A percentile compares a stretch with the other conserved stretches of the same genome.
Conservation (phyloP, 140 eudicot genomes). For the Erigeron philadelphicus region DNA sequence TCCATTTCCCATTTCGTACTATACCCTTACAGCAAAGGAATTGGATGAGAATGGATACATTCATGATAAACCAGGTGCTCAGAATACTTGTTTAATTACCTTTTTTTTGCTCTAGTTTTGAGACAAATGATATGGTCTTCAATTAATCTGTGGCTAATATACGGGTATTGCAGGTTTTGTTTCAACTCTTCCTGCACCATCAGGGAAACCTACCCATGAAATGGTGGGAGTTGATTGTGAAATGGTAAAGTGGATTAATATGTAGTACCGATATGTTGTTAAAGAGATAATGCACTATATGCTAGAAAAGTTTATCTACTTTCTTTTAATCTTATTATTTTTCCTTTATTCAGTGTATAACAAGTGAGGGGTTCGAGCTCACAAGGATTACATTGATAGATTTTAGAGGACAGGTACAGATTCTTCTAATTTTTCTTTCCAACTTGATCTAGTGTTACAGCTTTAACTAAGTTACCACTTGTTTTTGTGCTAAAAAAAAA, state of each 20-base stretch:
- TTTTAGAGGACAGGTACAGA: constrained; percentile 62
- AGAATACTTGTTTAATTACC: constrained; percentile 6
- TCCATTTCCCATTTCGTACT: constrained; percentile 78
- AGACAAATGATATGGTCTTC: not conserved
- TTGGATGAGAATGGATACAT: constrained; percentile 84
- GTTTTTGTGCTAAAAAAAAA: not conserved
- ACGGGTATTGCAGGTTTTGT: constrained; percentile 47
- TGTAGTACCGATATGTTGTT: not conserved
- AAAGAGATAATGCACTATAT: not conserved
- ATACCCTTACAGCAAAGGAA: constrained; percentile 64
- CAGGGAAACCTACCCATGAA: constrained; percentile 54
- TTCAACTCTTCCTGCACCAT: constrained; percentile 69
- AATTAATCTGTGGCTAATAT: constrained; percentile 12
- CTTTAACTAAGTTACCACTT: not conserved
- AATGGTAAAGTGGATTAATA: constrained; percentile 50
- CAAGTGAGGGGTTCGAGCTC: constrained; percentile 76
- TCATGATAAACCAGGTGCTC: constrained; percentile 54
- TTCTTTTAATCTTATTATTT: not conserved
- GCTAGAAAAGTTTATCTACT: not conserved
- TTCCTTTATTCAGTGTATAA: constrained; percentile 51
- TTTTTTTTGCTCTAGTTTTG: not conserved
- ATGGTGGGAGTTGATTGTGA: constrained; percentile 90
- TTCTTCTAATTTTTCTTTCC: not conserved
- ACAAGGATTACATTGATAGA: constrained; percentile 73
- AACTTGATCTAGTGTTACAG: not conserved